Evolutionary conservation across 495 filamentous ascomycete genomes (phyloP), one percentile per base, ranked within the genome.

Genomic region (Physcia stellaris): DNA sequence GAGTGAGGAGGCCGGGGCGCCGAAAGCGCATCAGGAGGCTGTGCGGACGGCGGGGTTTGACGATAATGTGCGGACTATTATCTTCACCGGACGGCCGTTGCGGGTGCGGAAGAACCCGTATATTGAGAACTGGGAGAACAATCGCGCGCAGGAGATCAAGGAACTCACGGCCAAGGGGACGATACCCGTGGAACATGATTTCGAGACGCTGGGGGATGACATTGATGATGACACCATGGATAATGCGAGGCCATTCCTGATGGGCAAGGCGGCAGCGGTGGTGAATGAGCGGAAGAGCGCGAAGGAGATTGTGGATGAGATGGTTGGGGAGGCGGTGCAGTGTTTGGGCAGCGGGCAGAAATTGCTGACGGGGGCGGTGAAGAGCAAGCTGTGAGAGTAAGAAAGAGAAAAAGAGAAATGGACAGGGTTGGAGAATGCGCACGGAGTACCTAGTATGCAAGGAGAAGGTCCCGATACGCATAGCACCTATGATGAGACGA

Each of bases 261-360:
- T 98, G 88, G 90, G 90, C 50, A 90, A 96, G 67, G 90, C 85
- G 26, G 80, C 90, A 17, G 87, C 90, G 18, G 83, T 95, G 6
- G 80, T 87, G 34, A 87, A 87, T 50, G 86, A 96, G 61, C 83
- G 79, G 71, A 92, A 92, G 75, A 58, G 73, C 28, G 90, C 90
- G 41, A 94, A 90, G 75, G 80, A 57, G 3, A 86, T 98, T 47
- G 80, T 98, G 32, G 88, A 98, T 54, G 90, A 98, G 63, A 81
- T 98, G 53, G 78, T 96, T 36, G 56, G 57, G n/a, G 86, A 92
- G 52, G 87, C 86, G 22, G 75, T 81, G 43, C 67, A 59, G 40
- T 71, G 71, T 54, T 49, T 93, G 43, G 62, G 78, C 51, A 70
- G 72, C 52, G 78, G 81, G 34, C 64, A 68, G 54, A 62, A 72